phyloP scores from a whole-genome alignment of 192 early-diverging fungal genomes.

The Podila horticola region DNA sequence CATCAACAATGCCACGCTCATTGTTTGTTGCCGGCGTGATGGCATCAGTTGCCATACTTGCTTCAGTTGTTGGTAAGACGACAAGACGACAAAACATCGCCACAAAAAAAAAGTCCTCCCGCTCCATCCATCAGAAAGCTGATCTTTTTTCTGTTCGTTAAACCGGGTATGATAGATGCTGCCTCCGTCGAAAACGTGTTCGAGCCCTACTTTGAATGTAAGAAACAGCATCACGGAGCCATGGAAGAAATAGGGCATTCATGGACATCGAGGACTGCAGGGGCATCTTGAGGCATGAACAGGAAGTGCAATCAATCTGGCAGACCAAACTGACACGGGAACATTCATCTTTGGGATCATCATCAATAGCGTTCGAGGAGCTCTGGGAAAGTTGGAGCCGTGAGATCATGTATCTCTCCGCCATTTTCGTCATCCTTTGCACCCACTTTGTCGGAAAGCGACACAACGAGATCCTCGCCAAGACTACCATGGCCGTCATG shows the following conservation, averaged over 20 bases:
- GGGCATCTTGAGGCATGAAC: no score
- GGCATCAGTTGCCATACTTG: neutral
- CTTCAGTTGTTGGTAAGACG: neutral
- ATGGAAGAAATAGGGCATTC: neutral
- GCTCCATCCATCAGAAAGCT: neutral
- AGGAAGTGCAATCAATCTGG: no score
- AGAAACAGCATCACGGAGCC: neutral
- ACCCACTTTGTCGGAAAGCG: conserved; percentile 37
- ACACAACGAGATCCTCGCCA: conserved; percentile 46
- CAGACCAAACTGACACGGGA: no score
- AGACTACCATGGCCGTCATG: conserved; percentile 53
- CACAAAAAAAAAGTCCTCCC: neutral
- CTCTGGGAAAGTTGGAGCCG: conserved; percentile 18
- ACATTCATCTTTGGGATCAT: neutral
- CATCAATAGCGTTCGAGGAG: conserved; percentile 19
- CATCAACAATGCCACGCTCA: neutral
- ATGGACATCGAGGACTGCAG: no score
- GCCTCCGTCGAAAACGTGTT: neutral
- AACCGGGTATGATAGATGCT: neutral
- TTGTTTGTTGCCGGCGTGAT: neutral
- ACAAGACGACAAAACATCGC: neutral
- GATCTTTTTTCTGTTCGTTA: neutral
- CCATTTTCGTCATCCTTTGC: conserved; percentile 32
- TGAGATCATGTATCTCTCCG: conserved; percentile 30
- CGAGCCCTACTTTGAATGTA: neutral